Percentiles rank a stretch among this genome's conserved stretches.
Conservation (phyloP, 306 rosid genomes). For the Ziziphus jujuba region DNA sequence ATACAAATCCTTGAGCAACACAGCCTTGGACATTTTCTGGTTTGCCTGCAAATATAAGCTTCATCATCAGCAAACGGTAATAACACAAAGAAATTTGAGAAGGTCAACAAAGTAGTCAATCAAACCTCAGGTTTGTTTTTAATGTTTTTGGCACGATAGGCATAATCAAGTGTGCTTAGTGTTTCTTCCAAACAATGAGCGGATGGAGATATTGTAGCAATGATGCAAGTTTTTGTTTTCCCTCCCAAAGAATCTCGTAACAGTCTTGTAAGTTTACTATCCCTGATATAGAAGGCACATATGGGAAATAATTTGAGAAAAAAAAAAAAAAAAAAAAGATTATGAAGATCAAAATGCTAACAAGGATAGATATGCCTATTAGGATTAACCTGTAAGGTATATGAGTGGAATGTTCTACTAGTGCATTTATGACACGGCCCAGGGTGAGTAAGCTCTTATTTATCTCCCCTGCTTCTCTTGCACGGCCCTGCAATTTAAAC, state of each 20-base stretch:
- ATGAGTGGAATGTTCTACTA: constrained; percentile 91
- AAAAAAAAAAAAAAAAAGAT: neutral
- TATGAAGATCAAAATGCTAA: neutral
- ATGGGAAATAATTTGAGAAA: constrained; percentile 6
- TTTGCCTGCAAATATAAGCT: constrained; percentile 61
- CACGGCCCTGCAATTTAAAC: constrained; percentile 68
- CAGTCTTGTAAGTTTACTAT: constrained; percentile 92
- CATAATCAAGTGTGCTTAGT: constrained; percentile 90
- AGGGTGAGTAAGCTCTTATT: constrained; percentile 97
- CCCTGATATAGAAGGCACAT: constrained; percentile 61
- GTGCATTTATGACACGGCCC: constrained; percentile 94
- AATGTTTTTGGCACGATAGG: constrained; percentile 88
- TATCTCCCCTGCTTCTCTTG: constrained; percentile 99
- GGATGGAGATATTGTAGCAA: constrained; percentile 92
- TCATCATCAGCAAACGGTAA: constrained; percentile 13
- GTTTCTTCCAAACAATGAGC: constrained; percentile 84
- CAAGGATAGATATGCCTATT: constrained; percentile 11
- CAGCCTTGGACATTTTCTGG: constrained; percentile 88
- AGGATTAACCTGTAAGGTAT: constrained; percentile 79
- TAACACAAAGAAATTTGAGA: constrained; percentile 4
- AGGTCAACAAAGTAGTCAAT: constrained; percentile 19
- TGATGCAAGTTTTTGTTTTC: constrained; percentile 93
- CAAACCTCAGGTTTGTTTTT: constrained; percentile 94
- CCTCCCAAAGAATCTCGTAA: constrained; percentile 96
- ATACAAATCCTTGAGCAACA: constrained; percentile 83